phyloP scores from a whole-genome alignment of 2,329 filamentous ascomycete species.

The Hortaea sp. region DNA sequence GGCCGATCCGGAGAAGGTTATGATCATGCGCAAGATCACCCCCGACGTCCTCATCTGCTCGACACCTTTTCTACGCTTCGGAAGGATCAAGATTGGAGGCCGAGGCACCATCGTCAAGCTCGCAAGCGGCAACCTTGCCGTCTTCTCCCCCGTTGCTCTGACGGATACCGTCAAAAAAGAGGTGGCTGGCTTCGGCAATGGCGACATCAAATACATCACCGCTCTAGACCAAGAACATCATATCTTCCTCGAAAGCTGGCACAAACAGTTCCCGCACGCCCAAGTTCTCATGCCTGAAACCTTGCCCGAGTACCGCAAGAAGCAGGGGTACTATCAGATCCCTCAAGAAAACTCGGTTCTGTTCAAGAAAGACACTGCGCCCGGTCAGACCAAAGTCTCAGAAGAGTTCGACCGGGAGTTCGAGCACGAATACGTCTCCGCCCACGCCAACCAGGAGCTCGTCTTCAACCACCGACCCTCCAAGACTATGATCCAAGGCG shows the following conservation, averaged over 20 bases:
- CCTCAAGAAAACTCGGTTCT: slow-evolving; percentile 37
- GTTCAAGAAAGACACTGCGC: slow-evolving; percentile 31
- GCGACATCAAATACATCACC: slow-evolving; percentile 70
- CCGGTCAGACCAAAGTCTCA: slow-evolving; percentile 43
- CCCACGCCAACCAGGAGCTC: slow-evolving; percentile 74
- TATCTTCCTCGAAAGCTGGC: slow-evolving; percentile 83
- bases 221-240: slow-evolving; percentile 90
- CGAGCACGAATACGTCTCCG: slow-evolving; percentile 69
- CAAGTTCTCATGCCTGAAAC: slow-evolving; percentile 75
- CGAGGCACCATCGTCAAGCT: slow-evolving; percentile 79
- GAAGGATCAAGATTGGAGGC: slow-evolving; percentile 71
- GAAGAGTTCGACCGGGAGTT: slow-evolving; percentile 82
- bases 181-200: slow-evolving; percentile 25
- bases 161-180: slow-evolving; percentile 63
- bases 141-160: slow-evolving; percentile 85
- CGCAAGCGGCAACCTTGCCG: slow-evolving; percentile 63
- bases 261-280: slow-evolving; percentile 64
- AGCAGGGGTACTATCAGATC: slow-evolving; percentile 25
- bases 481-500: slow-evolving; percentile 72
- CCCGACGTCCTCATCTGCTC: slow-evolving; percentile 70
- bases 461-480: slow-evolving; percentile 78
- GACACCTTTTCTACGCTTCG: slow-evolving; percentile 75
- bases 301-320: slow-evolving; percentile 67
- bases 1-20: slow-evolving; percentile 66
- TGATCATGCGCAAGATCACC: slow-evolving; percentile 81